phyloP scores from a whole-genome alignment of 106 monocot genomes.

The Dendrobium nobile region DNA sequence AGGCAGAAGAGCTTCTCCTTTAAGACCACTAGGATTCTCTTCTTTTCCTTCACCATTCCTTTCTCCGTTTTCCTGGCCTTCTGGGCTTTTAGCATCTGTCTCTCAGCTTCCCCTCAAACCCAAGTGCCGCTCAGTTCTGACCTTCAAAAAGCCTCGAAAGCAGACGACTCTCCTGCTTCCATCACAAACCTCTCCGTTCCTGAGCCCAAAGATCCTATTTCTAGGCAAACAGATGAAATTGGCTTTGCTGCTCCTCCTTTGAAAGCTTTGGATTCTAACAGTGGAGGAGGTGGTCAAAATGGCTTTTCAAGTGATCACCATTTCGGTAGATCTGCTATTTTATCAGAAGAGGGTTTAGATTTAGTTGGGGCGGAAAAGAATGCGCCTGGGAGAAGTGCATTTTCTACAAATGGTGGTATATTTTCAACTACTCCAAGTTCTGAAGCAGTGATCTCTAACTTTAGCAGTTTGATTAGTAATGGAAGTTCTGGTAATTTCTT shows the following conservation, averaged over 20 bases:
- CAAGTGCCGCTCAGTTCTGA: slow-evolving; percentile 10
- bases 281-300: slow-evolving; percentile 10
- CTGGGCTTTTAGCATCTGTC: slow-evolving; percentile 34
- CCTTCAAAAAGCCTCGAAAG: slow-evolving; percentile 4
- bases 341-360: slow-evolving; percentile 14
- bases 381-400: not conserved
- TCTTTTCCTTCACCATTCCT: slow-evolving; percentile 45
- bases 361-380: slow-evolving; percentile 5
- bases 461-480: not conserved
- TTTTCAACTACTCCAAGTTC: not conserved
- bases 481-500: not conserved
- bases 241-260: slow-evolving; percentile 4
- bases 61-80: slow-evolving; percentile 50
- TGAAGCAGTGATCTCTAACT: not conserved
- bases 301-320: slow-evolving; percentile 5
- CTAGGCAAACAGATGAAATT: slow-evolving; percentile 1
- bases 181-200: not conserved
- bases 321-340: slow-evolving; percentile 8
- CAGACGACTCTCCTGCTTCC: slow-evolving; percentile 4
- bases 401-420: not conserved
- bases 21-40: slow-evolving; percentile 32
- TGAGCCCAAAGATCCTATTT: slow-evolving; percentile 4
- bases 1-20: slow-evolving; percentile 52
- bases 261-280: slow-evolving; percentile 9
- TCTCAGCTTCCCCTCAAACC: slow-evolving; percentile 11